Conservation (phyloP, 2,329 filamentous ascomycete genomes). For the Sphaerostilbella broomeana region DNA sequence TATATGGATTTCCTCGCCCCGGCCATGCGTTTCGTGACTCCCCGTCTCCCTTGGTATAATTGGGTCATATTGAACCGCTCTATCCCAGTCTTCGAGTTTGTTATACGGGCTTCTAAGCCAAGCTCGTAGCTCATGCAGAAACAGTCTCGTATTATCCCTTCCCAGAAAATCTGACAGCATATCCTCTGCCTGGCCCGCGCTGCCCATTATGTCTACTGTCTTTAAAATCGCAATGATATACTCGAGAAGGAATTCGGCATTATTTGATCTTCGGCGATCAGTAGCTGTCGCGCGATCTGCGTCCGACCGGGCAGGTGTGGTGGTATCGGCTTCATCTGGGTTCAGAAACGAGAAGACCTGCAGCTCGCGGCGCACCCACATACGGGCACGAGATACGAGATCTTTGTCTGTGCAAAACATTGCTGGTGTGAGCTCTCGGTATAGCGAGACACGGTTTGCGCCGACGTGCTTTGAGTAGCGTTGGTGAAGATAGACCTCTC, state of each 20-base stretch:
- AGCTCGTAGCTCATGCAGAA: conserved; percentile 76
- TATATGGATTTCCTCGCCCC: too few species aligned
- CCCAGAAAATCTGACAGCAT: conserved; percentile 75
- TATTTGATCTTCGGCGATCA: conserved; percentile 45
- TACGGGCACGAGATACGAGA: conserved; percentile 68
- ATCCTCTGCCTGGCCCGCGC: conserved; percentile 70
- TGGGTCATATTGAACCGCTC: conserved; percentile 61
- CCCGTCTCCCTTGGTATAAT: not conserved
- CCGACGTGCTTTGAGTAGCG: conserved; percentile 79
- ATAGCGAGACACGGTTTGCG: conserved; percentile 69
- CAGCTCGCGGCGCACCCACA: conserved; percentile 78
- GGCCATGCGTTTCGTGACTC: too few species aligned
- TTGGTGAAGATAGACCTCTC: conserved; percentile 63
- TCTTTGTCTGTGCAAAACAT: conserved; percentile 57
- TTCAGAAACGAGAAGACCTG: conserved; percentile 72
- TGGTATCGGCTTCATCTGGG: conserved; percentile 20
- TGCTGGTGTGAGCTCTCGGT: conserved; percentile 64
- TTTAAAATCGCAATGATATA: conserved; percentile 81
- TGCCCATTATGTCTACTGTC: conserved; percentile 73
- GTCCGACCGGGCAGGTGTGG: conserved; percentile 5
- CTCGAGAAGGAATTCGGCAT: conserved; percentile 78
- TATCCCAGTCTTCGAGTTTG: conserved; percentile 72
- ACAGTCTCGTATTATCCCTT: conserved; percentile 61
- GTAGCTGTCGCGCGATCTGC: conserved; percentile 5
- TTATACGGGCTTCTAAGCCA: conserved; percentile 78